Percentiles rank a stretch among this genome's conserved stretches.
Evolutionary conservation across 2,329 filamentous ascomycete species (phyloP).

Genomic region (Seiridium cupressi): DNA sequence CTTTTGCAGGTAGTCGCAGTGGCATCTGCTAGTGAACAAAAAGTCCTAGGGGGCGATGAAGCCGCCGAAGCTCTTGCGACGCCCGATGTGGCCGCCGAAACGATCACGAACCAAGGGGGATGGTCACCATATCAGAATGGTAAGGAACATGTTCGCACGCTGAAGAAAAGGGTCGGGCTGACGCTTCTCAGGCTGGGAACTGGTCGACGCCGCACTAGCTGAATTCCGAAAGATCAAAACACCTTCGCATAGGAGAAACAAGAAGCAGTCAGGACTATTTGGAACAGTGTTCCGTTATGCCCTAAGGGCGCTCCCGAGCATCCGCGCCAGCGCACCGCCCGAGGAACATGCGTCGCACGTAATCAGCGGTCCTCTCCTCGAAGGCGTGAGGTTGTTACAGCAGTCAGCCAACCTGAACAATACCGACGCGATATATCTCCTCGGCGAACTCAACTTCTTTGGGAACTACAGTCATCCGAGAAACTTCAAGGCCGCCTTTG

Average conservation of each 20-base stretch:
- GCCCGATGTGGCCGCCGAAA: conserved; percentile 18
- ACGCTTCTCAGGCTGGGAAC: conserved; percentile 42
- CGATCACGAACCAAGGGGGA: conserved; percentile 20
- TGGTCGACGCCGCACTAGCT: conserved; percentile 49
- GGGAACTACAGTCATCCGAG: conserved; percentile 88
- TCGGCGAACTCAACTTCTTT: conserved; percentile 95
- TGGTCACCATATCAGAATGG: conserved; percentile 32
- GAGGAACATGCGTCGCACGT: conserved; percentile 33
- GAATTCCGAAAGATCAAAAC: conserved; percentile 50
- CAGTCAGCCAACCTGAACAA: conserved; percentile 56
- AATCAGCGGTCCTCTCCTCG: conserved; percentile 43
- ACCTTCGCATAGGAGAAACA: conserved; percentile 40
- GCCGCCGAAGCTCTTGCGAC: conserved; percentile 14
- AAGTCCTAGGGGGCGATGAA: conserved; percentile 20
- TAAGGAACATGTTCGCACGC: conserved; percentile 12
- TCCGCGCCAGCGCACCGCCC: conserved; percentile 46
- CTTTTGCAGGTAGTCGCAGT: conserved; percentile 26
- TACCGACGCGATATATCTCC: conserved; percentile 81
- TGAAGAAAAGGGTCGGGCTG: neutral
- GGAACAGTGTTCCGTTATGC: conserved; percentile 41
- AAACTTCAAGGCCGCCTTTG: conserved; percentile 77
- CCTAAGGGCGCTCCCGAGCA: conserved; percentile 47
- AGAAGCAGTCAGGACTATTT: conserved; percentile 42
- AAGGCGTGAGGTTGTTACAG: conserved; percentile 52
- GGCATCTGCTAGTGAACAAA: conserved; percentile 23